Conservation (phyloP, 768 basidiomycete species). For the Amanita exitialis region DNA sequence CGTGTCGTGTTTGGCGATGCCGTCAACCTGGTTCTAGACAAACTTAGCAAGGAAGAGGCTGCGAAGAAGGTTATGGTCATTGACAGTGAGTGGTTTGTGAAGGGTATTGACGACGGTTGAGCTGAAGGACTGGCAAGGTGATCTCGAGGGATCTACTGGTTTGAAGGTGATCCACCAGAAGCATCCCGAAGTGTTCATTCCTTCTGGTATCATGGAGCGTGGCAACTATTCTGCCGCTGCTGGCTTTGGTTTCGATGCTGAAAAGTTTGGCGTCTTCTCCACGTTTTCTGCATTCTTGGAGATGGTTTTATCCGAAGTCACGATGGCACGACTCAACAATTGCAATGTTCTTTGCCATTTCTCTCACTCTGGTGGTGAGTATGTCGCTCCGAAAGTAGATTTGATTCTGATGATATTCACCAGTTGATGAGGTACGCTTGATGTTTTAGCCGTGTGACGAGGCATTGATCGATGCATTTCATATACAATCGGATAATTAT, state of each 20-base stretch:
- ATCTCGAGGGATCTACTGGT: constrained; percentile 85
- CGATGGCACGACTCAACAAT: constrained; percentile 87
- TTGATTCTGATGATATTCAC: neutral
- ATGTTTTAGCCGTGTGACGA: constrained; percentile 1
- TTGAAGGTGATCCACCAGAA: constrained; percentile 83
- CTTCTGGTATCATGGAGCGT: constrained; percentile 83
- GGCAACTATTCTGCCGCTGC: constrained; percentile 80
- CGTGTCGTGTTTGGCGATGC: constrained; percentile 83
- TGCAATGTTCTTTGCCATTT: constrained; percentile 86
- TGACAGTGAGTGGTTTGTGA: constrained; percentile 46
- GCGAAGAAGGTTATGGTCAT: constrained; percentile 79
- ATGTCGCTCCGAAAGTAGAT: neutral
- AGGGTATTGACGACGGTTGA: constrained; percentile 6
- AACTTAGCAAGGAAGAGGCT: constrained; percentile 65
- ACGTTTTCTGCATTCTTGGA: constrained; percentile 90
- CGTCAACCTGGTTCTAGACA: constrained; percentile 69
- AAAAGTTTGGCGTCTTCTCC: constrained; percentile 84
- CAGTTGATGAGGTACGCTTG: constrained; percentile 50
- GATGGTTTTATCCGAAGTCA: constrained; percentile 83
- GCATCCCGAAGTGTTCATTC: constrained; percentile 79
- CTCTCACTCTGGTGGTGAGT: constrained; percentile 76
- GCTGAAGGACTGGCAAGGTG: constrained; percentile 31
- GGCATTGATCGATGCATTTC: neutral
- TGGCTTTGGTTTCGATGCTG: constrained; percentile 74
- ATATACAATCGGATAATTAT: neutral